Percentiles rank a stretch among this genome's conserved stretches.
These are phyloP conservation scores for Salix udensis DNA, from an alignment of 345 rosid genomes.

Conservation along the genomic window DNA sequence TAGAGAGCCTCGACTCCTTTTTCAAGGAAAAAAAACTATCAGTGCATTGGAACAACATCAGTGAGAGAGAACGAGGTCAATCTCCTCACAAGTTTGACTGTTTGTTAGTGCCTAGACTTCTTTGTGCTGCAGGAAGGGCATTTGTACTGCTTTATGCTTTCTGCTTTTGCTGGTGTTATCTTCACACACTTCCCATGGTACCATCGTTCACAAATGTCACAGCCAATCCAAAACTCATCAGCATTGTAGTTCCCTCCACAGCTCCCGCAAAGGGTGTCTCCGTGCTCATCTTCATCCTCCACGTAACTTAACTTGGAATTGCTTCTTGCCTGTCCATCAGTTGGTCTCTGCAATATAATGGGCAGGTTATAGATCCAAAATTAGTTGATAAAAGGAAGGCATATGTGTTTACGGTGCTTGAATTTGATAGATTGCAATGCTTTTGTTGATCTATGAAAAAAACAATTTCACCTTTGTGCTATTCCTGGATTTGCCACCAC, in stretches of 20 bases:
- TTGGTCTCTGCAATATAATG: constrained; percentile 48
- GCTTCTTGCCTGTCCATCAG: constrained; percentile 55
- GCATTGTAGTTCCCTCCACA: constrained; percentile 75
- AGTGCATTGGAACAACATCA: neutral
- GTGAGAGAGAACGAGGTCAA: constrained; percentile 5
- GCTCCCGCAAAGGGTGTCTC: constrained; percentile 75
- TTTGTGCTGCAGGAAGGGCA: constrained; percentile 79
- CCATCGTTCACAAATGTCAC: constrained; percentile 83
- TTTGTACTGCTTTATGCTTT: constrained; percentile 76
- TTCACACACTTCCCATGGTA: constrained; percentile 84
- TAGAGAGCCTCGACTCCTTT: neutral
- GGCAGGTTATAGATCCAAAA: neutral
- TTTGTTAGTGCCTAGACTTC: constrained; percentile 36
- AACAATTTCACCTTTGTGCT: constrained; percentile 55
- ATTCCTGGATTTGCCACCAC: constrained; percentile 68
- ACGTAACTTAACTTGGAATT: constrained; percentile 44
- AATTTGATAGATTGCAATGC: neutral
- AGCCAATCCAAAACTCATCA: constrained; percentile 85
- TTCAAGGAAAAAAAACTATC: neutral
- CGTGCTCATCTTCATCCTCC: constrained; percentile 86
- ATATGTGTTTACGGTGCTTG: neutral
- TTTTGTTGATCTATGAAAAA: neutral
- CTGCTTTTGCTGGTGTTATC: constrained; percentile 84
- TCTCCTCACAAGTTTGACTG: neutral
- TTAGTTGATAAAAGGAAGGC: neutral